These are phyloP conservation scores for Sechiopsis laciniata DNA, from an alignment of 306 rosid genomes.

Conservation along the genomic window DNA sequence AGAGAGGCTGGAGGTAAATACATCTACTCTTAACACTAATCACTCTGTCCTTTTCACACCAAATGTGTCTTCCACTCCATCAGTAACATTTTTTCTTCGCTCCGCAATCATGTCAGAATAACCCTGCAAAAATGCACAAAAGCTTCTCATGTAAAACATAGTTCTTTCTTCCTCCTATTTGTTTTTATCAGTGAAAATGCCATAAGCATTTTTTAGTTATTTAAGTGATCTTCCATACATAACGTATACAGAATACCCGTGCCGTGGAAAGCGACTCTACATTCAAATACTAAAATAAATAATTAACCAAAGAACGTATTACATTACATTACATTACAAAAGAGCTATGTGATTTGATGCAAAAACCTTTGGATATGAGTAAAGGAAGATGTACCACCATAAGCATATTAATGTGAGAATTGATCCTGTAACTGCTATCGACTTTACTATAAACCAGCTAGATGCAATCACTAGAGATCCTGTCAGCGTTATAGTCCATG, in stretches of 20 bases:
- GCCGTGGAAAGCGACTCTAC: neutral
- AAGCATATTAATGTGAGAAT: slow-evolving; percentile 37
- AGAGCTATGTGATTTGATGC: neutral
- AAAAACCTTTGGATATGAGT: slow-evolving; percentile 78
- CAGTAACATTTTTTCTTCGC: slow-evolving; percentile 57
- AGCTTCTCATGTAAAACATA: neutral
- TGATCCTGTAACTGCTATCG: slow-evolving; percentile 34
- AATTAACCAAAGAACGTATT: neutral
- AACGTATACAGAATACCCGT: neutral
- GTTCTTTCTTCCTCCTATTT: neutral
- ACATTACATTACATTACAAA: neutral
- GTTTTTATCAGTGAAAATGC: neutral
- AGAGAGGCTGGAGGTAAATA: neutral
- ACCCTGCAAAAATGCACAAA: slow-evolving; percentile 47
- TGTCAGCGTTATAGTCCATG: slow-evolving; percentile 48
- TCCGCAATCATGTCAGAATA: slow-evolving; percentile 79
- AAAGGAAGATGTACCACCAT: slow-evolving; percentile 87
- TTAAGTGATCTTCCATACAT: neutral
- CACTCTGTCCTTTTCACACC: slow-evolving; percentile 39
- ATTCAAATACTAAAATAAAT: neutral
- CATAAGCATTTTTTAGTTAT: neutral
- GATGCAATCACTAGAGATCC: slow-evolving; percentile 33
- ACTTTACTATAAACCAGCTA: slow-evolving; percentile 62
- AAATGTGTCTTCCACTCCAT: slow-evolving; percentile 78
- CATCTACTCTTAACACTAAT: neutral